phyloP scores from a whole-genome alignment of 2,329 filamentous ascomycete genomes.

The Peltaster fructicola region DNA sequence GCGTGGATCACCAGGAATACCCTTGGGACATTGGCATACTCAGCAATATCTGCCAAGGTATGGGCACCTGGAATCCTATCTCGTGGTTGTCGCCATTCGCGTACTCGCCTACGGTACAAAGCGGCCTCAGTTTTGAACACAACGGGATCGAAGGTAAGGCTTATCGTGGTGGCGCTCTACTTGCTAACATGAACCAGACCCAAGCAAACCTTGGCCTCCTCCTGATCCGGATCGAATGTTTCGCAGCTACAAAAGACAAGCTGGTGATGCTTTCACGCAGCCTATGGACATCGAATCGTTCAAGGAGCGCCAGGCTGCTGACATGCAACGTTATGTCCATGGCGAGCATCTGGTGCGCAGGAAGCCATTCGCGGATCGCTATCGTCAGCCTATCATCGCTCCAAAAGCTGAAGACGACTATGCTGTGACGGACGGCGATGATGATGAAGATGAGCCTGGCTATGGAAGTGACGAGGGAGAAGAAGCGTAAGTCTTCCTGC shows the following conservation, averaged over 20 bases:
- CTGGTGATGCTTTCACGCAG: conserved; percentile 21
- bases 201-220: conserved; percentile 28
- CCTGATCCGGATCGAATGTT: conserved; percentile 32
- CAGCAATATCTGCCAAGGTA: conserved; percentile 54
- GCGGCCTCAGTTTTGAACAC: conserved; percentile 46
- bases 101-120: conserved; percentile 28
- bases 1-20: conserved; percentile 52
- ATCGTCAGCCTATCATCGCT: conserved; percentile 22
- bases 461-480: conserved; percentile 25
- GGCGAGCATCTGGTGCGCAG: conserved; percentile 20
- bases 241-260: no score
- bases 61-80: conserved; percentile 50
- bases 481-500: conserved; percentile 20
- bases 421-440: no score
- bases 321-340: conserved; percentile 25
- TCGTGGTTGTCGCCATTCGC: conserved; percentile 55
- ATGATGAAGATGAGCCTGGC: conserved; percentile 4
- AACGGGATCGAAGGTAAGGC: conserved; percentile 57
- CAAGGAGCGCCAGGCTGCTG: conserved; percentile 33
- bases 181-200: conserved; percentile 10
- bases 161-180: conserved; percentile 19
- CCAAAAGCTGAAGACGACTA: conserved; percentile 24
- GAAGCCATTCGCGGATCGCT: conserved; percentile 25
- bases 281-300: conserved; percentile 35
- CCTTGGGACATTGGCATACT: conserved; percentile 68